Evolutionary conservation across 225 moss, liverwort and hornwort genomes (phyloP), one percentile per base, ranked within the genome.

Genomic region (Bryum argenteum): DNA sequence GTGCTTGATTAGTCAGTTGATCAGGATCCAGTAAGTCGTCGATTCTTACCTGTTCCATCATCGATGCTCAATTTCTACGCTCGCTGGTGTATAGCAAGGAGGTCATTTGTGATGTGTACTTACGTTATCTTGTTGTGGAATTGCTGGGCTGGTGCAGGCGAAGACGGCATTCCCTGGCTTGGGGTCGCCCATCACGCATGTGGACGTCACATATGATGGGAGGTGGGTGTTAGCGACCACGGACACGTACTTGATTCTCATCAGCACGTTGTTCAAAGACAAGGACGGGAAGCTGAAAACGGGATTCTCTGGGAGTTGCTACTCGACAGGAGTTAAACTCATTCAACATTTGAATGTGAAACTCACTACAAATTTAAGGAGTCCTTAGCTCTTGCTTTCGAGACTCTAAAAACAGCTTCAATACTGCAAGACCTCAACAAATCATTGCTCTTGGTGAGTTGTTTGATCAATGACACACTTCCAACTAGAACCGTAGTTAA

Each of bases 151-250:
- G 54, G 74, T 67, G 67, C 87, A 91, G 85, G 97, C 97, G 9
- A 98, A 94, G 87, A 98, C 97, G 10, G 97, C 84, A 6, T 98
- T 94, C 71, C 96, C 97, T 21, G 92, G 92, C 11, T 74, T 98
- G 64, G 97, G 97, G 19, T 86, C 92, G 18, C 89, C 97, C 6
- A 92, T 98, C 39, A 98, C 92, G 11, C 90, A 98, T 80, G 94
- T 98, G 0, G 97, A 98, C 71, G 94, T 98, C n/a, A 98, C 94
- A 0, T 98, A 85, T 72, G 94, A 94, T 71, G 97, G 91, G 70
- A 98, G 88, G 84, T 98, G 94, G 97, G 84, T 98, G 60, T 65
- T 98, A 70, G 97, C 97, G 4, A 98, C 94, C 11, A 98, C 97
- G 13, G 94, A 98, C 71, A 94, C 91, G 11, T 94, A 85, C 84